Evolutionary conservation across 768 basidiomycete genomes (phyloP).

Genomic region (Dioszegia aurantiaca): DNA sequence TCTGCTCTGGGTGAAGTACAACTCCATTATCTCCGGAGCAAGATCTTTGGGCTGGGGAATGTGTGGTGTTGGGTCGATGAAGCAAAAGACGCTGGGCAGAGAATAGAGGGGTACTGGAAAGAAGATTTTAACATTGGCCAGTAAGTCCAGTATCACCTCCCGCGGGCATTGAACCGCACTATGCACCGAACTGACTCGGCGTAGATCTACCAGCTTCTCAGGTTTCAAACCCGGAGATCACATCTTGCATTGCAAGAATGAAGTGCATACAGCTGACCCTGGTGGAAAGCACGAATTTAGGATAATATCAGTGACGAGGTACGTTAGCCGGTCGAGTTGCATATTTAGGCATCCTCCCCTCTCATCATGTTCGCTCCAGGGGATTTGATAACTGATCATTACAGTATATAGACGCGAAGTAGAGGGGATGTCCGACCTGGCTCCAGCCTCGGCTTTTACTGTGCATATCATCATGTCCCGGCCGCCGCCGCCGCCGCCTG

Average conservation of each 20-base stretch:
- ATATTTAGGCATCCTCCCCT: too few relatives aligned
- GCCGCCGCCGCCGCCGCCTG: too few relatives aligned
- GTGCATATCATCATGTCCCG: too few relatives aligned
- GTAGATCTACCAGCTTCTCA: conserved; percentile 7
- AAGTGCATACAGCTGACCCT: conserved; percentile 40
- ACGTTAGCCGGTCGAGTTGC: too few relatives aligned
- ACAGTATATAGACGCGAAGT: too few relatives aligned
- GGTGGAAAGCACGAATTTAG: conserved; percentile 43
- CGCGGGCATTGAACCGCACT: too few relatives aligned
- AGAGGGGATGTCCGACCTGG: too few relatives aligned
- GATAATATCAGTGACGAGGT: conserved; percentile 44
- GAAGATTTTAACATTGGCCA: conserved; percentile 32
- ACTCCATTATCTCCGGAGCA: conserved; percentile 41
- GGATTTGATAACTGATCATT: too few relatives aligned
- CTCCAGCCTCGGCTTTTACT: too few relatives aligned
- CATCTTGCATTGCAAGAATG: conserved; percentile 40
- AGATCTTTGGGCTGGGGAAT: conserved; percentile 35
- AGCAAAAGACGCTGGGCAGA: conserved; percentile 17
- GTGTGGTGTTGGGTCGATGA: conserved; percentile 48
- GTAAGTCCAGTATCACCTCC: conserved; percentile 17
- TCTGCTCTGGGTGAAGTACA: conserved; percentile 35
- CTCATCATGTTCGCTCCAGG: too few relatives aligned
- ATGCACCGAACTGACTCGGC: background rate
- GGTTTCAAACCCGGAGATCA: conserved; percentile 35
- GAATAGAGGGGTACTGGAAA: conserved; percentile 42